phyloP scores from a whole-genome alignment of 306 rosid species.

The Neltuma alba region DNA sequence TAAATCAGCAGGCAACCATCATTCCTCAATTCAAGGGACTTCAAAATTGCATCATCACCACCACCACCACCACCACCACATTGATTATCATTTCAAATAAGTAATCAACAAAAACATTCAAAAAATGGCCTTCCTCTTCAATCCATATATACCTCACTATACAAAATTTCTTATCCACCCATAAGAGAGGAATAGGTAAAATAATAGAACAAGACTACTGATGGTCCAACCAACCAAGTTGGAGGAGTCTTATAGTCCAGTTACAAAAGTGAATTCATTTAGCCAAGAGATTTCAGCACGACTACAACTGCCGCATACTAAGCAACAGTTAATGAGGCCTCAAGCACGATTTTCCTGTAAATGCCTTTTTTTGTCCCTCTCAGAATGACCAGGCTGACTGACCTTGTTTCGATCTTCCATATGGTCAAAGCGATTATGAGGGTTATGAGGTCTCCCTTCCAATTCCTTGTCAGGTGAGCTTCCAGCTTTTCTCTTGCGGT shows the following conservation, averaged over 20 bases:
- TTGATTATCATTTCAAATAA: conserved; percentile 33
- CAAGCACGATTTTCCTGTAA: conserved; percentile 66
- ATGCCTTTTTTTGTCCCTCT: conserved; percentile 71
- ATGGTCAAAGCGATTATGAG: conserved; percentile 46
- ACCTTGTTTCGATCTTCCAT: conserved; percentile 52
- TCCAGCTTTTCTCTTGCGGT: conserved; percentile 77
- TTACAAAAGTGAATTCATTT: conserved; percentile 16
- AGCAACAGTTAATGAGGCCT: conserved; percentile 16
- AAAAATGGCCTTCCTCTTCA: conserved; percentile 33
- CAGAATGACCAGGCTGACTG: conserved; percentile 55
- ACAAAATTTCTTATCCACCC: conserved; percentile 41
- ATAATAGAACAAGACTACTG: not conserved
- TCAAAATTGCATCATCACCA: not conserved
- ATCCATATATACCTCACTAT: conserved; percentile 30
- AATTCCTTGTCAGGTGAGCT: conserved; percentile 54
- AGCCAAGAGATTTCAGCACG: conserved; percentile 17
- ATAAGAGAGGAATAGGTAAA: conserved; percentile 30
- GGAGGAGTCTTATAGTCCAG: conserved; percentile 28
- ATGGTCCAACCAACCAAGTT: conserved; percentile 37
- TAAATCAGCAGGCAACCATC: not conserved
- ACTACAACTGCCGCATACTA: not conserved
- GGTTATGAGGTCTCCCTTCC: conserved; percentile 65
- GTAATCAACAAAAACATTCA: conserved; percentile 25
- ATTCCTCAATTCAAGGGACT: not conserved
- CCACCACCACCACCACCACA: not conserved